Conservation (phyloP, 495 filamentous ascomycete species). For the Xylaria longipes region DNA sequence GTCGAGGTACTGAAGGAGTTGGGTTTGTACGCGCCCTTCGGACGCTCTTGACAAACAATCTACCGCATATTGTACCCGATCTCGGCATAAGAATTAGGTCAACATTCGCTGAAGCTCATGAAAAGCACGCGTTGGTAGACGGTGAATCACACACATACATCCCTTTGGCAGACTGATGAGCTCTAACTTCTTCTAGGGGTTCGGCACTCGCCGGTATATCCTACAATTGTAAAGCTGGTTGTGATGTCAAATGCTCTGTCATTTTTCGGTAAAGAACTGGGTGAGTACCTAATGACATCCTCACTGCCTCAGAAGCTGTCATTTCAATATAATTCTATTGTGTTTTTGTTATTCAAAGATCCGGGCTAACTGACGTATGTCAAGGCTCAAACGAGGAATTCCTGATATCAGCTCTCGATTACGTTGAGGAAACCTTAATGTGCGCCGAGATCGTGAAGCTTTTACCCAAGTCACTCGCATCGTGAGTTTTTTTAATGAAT, state of each 20-base stretch:
- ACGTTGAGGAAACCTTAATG: conserved; percentile 30
- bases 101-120: conserved; percentile 12
- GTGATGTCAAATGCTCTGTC: conserved; percentile 26
- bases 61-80: conserved; percentile 30
- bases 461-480: conserved; percentile 13
- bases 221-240: conserved; percentile 19
- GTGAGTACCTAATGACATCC: conserved; percentile 11
- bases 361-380: no score
- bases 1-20: conserved; percentile 33
- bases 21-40: conserved; percentile 40
- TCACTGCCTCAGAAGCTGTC: no score
- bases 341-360: no score
- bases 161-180: no score
- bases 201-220: conserved; percentile 11
- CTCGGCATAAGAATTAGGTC: conserved; percentile 1
- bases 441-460: conserved; percentile 32
- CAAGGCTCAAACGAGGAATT: conserved; percentile 25
- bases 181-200: not conserved
- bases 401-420: conserved; percentile 27
- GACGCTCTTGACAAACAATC: conserved; percentile 35
- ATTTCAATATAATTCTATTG: no score
- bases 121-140: not conserved
- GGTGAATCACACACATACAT: conserved; percentile 11
- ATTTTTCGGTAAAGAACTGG: conserved; percentile 29
- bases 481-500: conserved; percentile 13